Evolutionary conservation across 768 basidiomycete genomes (phyloP).

Genomic region (Leccinellum albellum): DNA sequence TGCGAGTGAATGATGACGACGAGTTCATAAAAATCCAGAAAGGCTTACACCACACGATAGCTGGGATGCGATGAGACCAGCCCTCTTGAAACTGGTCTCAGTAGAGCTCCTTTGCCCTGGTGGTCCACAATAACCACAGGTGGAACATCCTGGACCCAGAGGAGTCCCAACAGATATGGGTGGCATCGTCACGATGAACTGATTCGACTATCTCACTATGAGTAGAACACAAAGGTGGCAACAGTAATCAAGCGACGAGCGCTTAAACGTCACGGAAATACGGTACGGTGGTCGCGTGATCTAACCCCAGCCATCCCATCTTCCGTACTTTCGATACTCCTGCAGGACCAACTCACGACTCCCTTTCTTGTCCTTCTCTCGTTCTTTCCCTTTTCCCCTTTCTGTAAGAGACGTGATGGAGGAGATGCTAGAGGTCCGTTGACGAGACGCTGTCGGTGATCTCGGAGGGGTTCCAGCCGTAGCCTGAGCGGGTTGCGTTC

Average conservation of each 20-base stretch:
- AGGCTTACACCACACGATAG: slow-evolving; percentile 50
- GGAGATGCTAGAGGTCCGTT: slow-evolving; percentile 53
- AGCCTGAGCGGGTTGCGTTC: slow-evolving; percentile 17
- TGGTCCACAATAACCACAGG: slow-evolving; percentile 68
- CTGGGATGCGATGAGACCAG: slow-evolving; percentile 46
- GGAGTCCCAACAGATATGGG: slow-evolving; percentile 28
- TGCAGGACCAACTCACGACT: slow-evolving; percentile 63
- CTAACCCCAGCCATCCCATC: slow-evolving; percentile 86
- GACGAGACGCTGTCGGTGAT: slow-evolving; percentile 36
- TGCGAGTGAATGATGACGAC: slow-evolving; percentile 3
- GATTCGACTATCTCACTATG: background rate
- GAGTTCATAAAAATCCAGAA: background rate
- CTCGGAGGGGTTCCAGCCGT: slow-evolving; percentile 44
- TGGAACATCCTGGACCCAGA: slow-evolving; percentile 30
- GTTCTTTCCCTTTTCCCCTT: slow-evolving; percentile 54
- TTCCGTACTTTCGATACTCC: slow-evolving; percentile 78
- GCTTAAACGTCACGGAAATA: background rate
- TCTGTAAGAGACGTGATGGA: slow-evolving; percentile 45
- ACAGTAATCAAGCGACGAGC: background rate
- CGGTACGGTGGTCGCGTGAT: background rate
- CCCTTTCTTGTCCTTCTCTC: slow-evolving; percentile 53
- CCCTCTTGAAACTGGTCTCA: slow-evolving; percentile 44
- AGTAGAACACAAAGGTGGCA: background rate
- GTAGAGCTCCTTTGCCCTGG: slow-evolving; percentile 43
- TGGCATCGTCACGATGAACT: slow-evolving; percentile 15